These are phyloP conservation scores for Rhizopus arrhizus DNA, from an alignment of 371 early-diverging fungal genomes.

Conservation along the genomic window DNA sequence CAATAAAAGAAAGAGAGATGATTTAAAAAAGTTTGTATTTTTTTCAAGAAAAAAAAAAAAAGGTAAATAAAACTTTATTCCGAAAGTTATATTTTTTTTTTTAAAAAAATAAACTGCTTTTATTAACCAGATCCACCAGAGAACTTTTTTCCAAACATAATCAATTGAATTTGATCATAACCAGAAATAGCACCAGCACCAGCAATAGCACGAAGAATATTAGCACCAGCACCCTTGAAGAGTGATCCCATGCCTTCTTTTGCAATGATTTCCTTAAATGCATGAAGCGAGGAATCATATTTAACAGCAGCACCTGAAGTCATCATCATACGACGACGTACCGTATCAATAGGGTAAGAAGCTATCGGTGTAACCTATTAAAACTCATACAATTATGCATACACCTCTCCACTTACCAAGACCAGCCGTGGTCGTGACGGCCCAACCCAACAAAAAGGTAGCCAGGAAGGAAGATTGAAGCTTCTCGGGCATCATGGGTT, in stretches of 20 bases:
- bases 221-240: slow-evolving; percentile 87
- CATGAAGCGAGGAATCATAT: slow-evolving; percentile 70
- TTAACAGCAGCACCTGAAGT: slow-evolving; percentile 76
- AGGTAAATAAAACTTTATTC: neutral
- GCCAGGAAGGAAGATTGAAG: slow-evolving; percentile 62
- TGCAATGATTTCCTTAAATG: slow-evolving; percentile 67
- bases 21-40: neutral
- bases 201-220: slow-evolving; percentile 79
- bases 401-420: slow-evolving; percentile 40
- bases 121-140: slow-evolving; percentile 8
- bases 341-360: slow-evolving; percentile 88
- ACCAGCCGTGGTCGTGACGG: slow-evolving; percentile 73
- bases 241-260: slow-evolving; percentile 73
- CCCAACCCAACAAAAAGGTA: slow-evolving; percentile 71
- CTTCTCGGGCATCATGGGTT: slow-evolving; percentile 64
- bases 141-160: slow-evolving; percentile 62
- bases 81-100: too few relatives aligned
- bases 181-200: slow-evolving; percentile 78
- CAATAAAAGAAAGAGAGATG: neutral
- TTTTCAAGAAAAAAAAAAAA: slow-evolving; percentile 1
- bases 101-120: too few relatives aligned
- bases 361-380: slow-evolving; percentile 29
- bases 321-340: slow-evolving; percentile 92
- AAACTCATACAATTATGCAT: neutral
- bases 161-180: slow-evolving; percentile 71